These are phyloP conservation scores for Naematelia encephala DNA, from an alignment of 768 basidiomycete species.

Conservation along the genomic window DNA sequence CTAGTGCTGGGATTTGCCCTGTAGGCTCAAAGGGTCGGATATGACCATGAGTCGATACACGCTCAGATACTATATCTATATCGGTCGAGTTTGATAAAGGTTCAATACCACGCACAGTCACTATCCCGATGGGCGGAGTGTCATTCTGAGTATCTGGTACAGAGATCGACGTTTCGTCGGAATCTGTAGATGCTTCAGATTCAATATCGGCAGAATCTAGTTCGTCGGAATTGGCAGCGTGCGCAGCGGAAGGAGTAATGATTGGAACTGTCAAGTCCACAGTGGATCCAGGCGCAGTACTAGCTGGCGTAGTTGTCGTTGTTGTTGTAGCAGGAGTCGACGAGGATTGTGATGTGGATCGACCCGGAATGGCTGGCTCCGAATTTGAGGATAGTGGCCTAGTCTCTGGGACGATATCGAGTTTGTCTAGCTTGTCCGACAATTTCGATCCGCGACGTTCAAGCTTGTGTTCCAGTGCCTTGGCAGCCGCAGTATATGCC, in stretches of 20 bases:
- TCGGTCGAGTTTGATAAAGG: constrained; percentile 14
- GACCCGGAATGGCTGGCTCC: too few relatives aligned
- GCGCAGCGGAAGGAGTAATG: constrained; percentile 28
- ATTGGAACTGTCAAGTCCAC: constrained; percentile 41
- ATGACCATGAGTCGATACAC: constrained; percentile 41
- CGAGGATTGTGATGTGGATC: neutral
- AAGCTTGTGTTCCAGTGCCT: constrained; percentile 27
- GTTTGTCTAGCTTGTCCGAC: neutral
- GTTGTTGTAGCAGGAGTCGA: too few relatives aligned
- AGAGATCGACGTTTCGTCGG: constrained; percentile 13
- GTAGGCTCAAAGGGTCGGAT: constrained; percentile 44
- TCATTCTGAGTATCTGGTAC: constrained; percentile 2
- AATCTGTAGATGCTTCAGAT: constrained; percentile 37
- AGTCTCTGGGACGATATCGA: neutral
- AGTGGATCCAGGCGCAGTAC: constrained; percentile 10
- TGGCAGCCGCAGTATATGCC: constrained; percentile 40
- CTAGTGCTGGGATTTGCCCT: constrained; percentile 28
- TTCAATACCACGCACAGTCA: constrained; percentile 25
- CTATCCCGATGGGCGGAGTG: constrained; percentile 4
- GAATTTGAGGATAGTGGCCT: too few relatives aligned
- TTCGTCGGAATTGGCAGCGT: constrained; percentile 29
- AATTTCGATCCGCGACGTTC: neutral
- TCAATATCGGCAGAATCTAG: constrained; percentile 29
- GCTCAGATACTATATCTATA: constrained; percentile 43
- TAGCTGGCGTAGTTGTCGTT: constrained; percentile 6